Conservation (phyloP, 805 yeast genomes). For the Torulaspora indica region DNA sequence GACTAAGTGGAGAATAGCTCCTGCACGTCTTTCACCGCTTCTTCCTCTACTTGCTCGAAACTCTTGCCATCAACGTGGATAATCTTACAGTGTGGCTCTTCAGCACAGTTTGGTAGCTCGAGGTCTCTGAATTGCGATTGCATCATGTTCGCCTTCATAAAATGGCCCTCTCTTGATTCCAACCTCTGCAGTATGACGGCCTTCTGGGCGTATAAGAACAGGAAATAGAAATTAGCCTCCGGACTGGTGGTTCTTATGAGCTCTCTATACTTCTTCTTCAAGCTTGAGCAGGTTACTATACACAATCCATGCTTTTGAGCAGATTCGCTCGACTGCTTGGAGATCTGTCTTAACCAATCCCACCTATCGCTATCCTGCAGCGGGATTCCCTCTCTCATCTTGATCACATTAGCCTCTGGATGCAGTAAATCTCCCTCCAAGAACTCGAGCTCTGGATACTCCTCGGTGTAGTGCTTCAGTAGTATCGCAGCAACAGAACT, state of each 20-base stretch:
- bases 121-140: constrained; percentile 69
- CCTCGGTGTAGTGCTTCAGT: constrained; percentile 31
- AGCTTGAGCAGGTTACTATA: constrained; percentile 79
- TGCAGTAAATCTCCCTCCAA: constrained; percentile 86
- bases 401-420: constrained; percentile 64
- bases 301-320: constrained; percentile 36
- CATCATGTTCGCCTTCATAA: constrained; percentile 83
- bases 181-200: constrained; percentile 62
- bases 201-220: constrained; percentile 62
- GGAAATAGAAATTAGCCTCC: constrained; percentile 47
- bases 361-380: constrained; percentile 86
- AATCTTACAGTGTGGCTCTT: constrained; percentile 32
- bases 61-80: constrained; percentile 31
- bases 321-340: constrained; percentile 39
- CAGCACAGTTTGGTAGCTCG: constrained; percentile 56
- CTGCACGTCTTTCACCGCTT: constrained; percentile 12
- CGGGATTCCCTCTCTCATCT: constrained; percentile 80
- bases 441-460: constrained; percentile 46
- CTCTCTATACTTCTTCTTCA: constrained; percentile 71
- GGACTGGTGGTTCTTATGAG: constrained; percentile 41
- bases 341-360: constrained; percentile 71
- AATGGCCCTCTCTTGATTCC: constrained; percentile 64
- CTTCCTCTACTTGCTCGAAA: constrained; percentile 23
- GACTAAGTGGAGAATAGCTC: constrained; percentile 2
- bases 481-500: constrained; percentile 64